Evolutionary conservation across 768 basidiomycete genomes (phyloP), one percentile per base, ranked within the genome.

Genomic region (Lactarius quietus): DNA sequence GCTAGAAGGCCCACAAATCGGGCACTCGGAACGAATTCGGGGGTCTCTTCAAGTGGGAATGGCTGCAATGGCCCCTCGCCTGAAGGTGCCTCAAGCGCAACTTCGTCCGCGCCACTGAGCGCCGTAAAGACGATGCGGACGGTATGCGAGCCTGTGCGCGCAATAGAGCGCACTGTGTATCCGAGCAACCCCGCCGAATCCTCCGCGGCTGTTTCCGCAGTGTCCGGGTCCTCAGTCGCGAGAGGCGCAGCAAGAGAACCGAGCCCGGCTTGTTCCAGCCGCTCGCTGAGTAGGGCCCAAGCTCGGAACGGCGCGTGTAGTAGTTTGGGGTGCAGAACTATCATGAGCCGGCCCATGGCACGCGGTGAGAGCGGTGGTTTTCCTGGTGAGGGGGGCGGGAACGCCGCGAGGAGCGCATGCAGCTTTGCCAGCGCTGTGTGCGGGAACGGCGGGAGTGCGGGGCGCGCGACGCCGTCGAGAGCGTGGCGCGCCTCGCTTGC

Each of bases 381-480:
- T 31, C 52, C 52, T 0, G 52, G 0, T 17, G 83, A 79, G 0
- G 84, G 83, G 62, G 82, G 80, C 0, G 84, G 85, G 69, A 88
- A 89, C 18, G 72, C 73, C 3, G 78, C 68, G 3, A 82, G 62
- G 0, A 89, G 76, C 1, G 72, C 72, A 7, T 75, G 71, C 3
- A 87, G 79, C 70, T 87, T 87, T 23, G 73, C 73, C 6, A 87
- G 73, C 0, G 86, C 81, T 0, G 86, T 88, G 72, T 89, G 87
- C 0, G 87, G 86, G 71, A 89, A 89, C 0, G 85, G 80, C 0
- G 83, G 83, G 6, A 88, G 75, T 0, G 81, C 75, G 7, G 83
- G 81, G 68, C 79, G 82, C 8, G 84, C 83, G 29, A 85, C 75
- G 2, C 78, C 75, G 59, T 86, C 84, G 7, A 89, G 77, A 2